A percentile compares a stretch with the other conserved stretches of the same genome.
Evolutionary conservation across 2,329 filamentous ascomycete species (phyloP).

Genomic region (Aspergillus fumigatiaffinis): DNA sequence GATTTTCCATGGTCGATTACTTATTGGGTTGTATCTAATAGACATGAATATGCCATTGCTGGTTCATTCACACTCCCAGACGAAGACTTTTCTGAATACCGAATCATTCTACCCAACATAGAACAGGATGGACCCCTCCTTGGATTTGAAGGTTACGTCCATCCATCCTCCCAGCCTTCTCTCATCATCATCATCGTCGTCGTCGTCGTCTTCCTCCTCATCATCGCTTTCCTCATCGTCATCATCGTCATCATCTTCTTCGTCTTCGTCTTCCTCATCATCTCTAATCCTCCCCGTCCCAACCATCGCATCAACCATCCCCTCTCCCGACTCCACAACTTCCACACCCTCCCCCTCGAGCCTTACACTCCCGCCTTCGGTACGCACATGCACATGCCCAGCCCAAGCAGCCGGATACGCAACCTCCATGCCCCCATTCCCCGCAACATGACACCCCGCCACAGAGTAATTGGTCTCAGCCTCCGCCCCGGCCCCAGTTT

Average conservation of each 20-base stretch:
- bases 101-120: background rate
- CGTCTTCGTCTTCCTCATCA: slow-evolving; percentile 7
- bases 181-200: slow-evolving; percentile 38
- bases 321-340: slow-evolving; percentile 10
- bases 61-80: background rate
- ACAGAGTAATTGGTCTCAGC: background rate
- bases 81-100: background rate
- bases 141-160: background rate
- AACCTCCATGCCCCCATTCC: slow-evolving; percentile 21
- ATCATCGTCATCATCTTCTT: slow-evolving; percentile 8
- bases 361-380: slow-evolving; percentile 12
- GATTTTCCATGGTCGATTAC: background rate
- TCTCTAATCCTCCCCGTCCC: slow-evolving; percentile 3
- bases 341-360: slow-evolving; percentile 22
- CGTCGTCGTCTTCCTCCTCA: slow-evolving; percentile 31
- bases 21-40: background rate
- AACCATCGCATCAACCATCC: slow-evolving; percentile 11
- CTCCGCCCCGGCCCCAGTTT: background rate
- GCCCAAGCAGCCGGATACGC: slow-evolving; percentile 29
- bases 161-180: background rate
- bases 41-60: background rate
- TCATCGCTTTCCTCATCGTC: background rate
- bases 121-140: background rate
- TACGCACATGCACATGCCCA: slow-evolving; percentile 21
- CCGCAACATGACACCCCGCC: slow-evolving; percentile 12